Evolutionary conservation across 2,329 filamentous ascomycete genomes (phyloP), one percentile per base, ranked within the genome.

Genomic region (Ramichloridium luteum): DNA sequence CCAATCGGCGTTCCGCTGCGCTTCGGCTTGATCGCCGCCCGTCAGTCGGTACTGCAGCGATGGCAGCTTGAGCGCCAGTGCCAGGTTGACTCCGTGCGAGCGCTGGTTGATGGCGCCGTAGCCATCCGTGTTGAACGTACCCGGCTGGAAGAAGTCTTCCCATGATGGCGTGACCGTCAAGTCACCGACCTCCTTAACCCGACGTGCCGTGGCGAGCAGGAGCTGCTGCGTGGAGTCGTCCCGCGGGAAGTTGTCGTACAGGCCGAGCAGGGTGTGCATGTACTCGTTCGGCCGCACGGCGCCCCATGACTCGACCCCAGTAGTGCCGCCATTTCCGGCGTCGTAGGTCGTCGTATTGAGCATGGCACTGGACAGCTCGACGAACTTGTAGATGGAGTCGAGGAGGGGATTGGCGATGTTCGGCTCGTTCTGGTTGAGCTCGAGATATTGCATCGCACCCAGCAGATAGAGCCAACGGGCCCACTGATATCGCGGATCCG

Each of bases 401-500:
- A 65, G 63, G 3, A 74, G 49, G 3, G 51, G 44, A 25, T 72
- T 62, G 2, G 64, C 68, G n/a, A n/a, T n/a, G n/a, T n/a, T n/a
- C n/a, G n/a, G n/a, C n/a, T n/a, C n/a, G n/a, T n/a, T n/a, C n/a
- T n/a, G n/a, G n/a, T n/a, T n/a, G n/a, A n/a, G n/a, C 38, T 71
- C 64, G 3, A 61, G 61, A 14, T 67, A 56, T 43, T 65, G 62
- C 41, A 57, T 64, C 34, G 71, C 42, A 2, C 67, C 70, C 6
- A 71, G 53, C 29, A 68, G 58, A 8, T 71, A 51, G 10, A 65
- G 60, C 40, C 60, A 66, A 10, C 68, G 53, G 4, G 60, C 70
- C 70, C 70, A 73, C 26, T 74, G 56, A 22, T 67, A 62, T 30
- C 68, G 44, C 3, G 55, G 41, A 50, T 73, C 69, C 0, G 67